phyloP scores from a whole-genome alignment of 208 protist genomes.

The Lotmaria passim region DNA sequence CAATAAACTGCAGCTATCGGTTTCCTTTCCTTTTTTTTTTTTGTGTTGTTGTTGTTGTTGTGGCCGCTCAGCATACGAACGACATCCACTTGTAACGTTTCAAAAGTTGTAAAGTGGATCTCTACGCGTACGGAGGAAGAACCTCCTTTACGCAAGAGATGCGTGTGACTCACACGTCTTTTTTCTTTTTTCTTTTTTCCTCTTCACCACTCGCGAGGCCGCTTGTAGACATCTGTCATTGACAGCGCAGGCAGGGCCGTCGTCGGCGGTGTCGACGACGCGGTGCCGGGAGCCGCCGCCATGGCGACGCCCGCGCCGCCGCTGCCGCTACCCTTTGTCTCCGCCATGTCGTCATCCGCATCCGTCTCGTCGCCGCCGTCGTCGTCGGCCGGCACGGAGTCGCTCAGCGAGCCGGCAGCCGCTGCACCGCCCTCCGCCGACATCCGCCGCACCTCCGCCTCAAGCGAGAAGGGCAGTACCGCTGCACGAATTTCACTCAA shows the following conservation, averaged over 20 bases:
- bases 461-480: slow-evolving; percentile 6
- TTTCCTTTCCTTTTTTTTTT: too few relatives aligned
- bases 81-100: too few relatives aligned
- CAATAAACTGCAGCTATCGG: too few relatives aligned
- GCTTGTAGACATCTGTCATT: not conserved
- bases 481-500: not conserved
- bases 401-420: not conserved
- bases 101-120: too few relatives aligned
- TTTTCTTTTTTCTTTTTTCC: not conserved
- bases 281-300: not conserved
- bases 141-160: not conserved
- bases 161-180: not conserved
- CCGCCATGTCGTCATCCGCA: not conserved
- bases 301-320: not conserved
- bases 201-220: slow-evolving; percentile 1
- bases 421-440: slow-evolving; percentile 15
- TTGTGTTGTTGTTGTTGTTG: too few relatives aligned
- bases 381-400: not conserved
- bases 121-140: too few relatives aligned
- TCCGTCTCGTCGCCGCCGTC: slow-evolving; percentile 7
- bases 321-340: not conserved
- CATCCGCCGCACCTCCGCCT: slow-evolving; percentile 12
- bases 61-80: too few relatives aligned
- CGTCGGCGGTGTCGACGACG: not conserved
- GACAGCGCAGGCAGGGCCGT: not conserved